These are phyloP conservation scores for Pythium apleroticum DNA, from an alignment of 352 stramenopile species.

Conservation along the genomic window DNA sequence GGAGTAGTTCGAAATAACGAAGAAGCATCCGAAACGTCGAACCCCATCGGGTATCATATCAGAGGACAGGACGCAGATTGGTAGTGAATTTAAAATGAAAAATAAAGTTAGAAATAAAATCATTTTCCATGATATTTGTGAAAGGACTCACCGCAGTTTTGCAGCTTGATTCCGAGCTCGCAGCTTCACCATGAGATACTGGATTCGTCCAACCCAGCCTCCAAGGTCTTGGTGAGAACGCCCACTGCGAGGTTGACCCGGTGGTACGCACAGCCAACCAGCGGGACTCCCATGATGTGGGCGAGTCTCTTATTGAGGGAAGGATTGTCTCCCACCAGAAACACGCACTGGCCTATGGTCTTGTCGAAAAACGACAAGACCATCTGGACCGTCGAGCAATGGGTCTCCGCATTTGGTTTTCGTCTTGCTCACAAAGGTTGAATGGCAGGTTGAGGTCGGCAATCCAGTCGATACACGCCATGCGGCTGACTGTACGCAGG, in stretches of 20 bases:
- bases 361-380: too few species aligned
- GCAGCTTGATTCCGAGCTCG: constrained; percentile 8
- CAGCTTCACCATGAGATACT: constrained; percentile 7
- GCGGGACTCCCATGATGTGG: not conserved
- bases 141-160: constrained; percentile 1
- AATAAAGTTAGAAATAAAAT: constrained; percentile 1
- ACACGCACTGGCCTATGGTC: too few species aligned
- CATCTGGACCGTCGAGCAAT: too few species aligned
- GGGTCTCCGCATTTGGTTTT: too few species aligned
- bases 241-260: not conserved
- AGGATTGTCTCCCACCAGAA: too few species aligned
- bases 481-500: too few species aligned
- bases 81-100: constrained; percentile 17
- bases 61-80: constrained; percentile 7
- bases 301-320: constrained; percentile 7
- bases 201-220: not conserved
- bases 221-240: not conserved
- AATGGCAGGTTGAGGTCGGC: too few species aligned
- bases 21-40: constrained; percentile 13
- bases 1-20: constrained; percentile 8
- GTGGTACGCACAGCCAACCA: constrained; percentile 16
- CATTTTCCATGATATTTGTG: too few species aligned
- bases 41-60: constrained; percentile 19
- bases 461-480: too few species aligned
- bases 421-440: too few species aligned